A percentile compares a stretch with the other conserved stretches of the same genome.
These are phyloP conservation scores for Microcos paniculata DNA, from an alignment of 345 rosid genomes.

Conservation along the genomic window DNA sequence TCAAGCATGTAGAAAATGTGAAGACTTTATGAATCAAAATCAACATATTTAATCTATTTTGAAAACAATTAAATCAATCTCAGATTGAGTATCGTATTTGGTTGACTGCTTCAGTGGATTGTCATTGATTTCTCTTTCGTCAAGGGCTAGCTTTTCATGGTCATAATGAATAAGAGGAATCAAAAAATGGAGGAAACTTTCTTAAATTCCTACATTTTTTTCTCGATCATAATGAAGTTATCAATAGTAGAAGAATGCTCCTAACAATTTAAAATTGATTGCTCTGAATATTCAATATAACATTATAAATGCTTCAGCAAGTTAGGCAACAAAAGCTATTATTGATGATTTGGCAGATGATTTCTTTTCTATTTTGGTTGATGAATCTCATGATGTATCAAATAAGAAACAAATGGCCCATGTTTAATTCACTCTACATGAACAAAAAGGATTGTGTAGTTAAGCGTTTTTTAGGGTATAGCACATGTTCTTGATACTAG, in stretches of 20 bases:
- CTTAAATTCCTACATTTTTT: constrained; percentile 3
- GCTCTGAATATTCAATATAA: too few relatives aligned
- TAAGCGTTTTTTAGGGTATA: constrained; percentile 9
- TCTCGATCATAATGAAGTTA: background rate
- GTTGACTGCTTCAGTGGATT: background rate
- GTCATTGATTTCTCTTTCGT: background rate
- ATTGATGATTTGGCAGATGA: too few relatives aligned
- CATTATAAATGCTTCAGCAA: too few relatives aligned
- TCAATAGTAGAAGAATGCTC: too few relatives aligned
- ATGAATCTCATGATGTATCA: background rate
- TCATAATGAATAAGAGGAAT: constrained; percentile 5
- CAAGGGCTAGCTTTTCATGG: constrained; percentile 14
- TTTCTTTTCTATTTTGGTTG: too few relatives aligned
- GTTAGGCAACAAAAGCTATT: too few relatives aligned
- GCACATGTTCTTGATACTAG: background rate
- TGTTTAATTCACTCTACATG: background rate
- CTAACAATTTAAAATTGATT: too few relatives aligned
- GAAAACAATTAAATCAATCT: background rate
- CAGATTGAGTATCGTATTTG: background rate
- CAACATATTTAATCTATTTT: too few relatives aligned
- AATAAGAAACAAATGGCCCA: too few relatives aligned
- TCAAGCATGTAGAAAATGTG: too few relatives aligned
- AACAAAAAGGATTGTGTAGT: background rate
- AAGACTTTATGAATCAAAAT: too few relatives aligned
- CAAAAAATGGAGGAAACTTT: constrained; percentile 12